These are phyloP conservation scores for Vitis hybrid DNA, from an alignment of 177 flowering plant genomes.

Conservation along the genomic window DNA sequence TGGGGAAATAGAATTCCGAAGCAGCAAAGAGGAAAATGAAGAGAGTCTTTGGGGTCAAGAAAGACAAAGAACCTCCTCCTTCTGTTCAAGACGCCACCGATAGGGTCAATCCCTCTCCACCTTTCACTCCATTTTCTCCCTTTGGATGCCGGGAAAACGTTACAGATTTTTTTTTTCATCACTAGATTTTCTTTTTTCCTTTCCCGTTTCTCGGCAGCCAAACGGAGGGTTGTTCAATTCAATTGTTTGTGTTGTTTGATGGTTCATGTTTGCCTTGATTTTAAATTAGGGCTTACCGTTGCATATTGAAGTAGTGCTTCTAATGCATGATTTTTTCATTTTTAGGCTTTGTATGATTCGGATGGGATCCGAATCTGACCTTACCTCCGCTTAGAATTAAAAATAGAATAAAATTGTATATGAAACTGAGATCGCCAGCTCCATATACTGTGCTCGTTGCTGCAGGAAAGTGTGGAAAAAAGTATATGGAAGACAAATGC, in stretches of 20 bases:
- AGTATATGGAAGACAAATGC: too few relatives aligned
- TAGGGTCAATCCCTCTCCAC: slow-evolving; percentile 30
- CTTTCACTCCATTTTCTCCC: not conserved
- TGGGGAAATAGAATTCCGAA: too few relatives aligned
- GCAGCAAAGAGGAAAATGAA: slow-evolving; percentile 34
- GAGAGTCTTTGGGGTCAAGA: slow-evolving; percentile 63
- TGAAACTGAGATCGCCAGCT: too few relatives aligned
- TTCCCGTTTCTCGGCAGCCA: not conserved
- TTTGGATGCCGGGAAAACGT: not conserved
- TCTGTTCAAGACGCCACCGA: slow-evolving; percentile 63
- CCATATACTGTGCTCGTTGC: too few relatives aligned
- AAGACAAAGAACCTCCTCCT: slow-evolving; percentile 69
- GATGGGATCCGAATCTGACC: too few relatives aligned
- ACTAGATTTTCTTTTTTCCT: not conserved
- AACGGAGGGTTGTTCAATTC: not conserved
- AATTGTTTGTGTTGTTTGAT: not conserved
- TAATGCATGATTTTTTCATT: too few relatives aligned
- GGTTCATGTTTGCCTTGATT: not conserved
- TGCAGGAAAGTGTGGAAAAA: too few relatives aligned
- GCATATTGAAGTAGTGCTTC: too few relatives aligned
- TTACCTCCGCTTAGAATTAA: too few relatives aligned
- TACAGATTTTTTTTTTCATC: too few relatives aligned
- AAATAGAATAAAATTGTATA: too few relatives aligned
- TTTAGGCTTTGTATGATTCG: too few relatives aligned
- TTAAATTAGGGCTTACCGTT: not conserved